Evolutionary conservation across 2,329 filamentous ascomycete genomes (phyloP), one percentile per base, ranked within the genome.

Genomic region (Arthrobotrys musiformis): DNA sequence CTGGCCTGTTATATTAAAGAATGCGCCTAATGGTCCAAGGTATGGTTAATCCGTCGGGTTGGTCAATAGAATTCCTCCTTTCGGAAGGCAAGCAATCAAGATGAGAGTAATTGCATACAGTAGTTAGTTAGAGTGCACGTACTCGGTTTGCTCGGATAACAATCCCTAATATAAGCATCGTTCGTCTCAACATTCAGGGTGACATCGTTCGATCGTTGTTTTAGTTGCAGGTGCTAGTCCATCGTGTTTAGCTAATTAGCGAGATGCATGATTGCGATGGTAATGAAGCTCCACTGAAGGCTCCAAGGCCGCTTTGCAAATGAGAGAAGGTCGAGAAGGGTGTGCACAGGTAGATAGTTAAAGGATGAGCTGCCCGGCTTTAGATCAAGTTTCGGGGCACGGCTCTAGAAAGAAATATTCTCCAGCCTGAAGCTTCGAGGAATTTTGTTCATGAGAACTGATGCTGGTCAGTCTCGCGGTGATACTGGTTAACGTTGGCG

Each of bases 81-180:
- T 54, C 37, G 40, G 70, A 67, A 74, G 44, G 54, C 66, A 22
- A 50, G 19, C 22, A 30, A 42, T 62, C 70, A 13, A 68, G 26
- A 48, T 33, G 56, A 46, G 24, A 17, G 28, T 52, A 64, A n/a
- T 30, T 33, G 54, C 54, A 40, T 44, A 48, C 46, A 28, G 37
- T 40, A 42, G 44, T n/a, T n/a, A n/a, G n/a, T n/a, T n/a, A n/a
- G n/a, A n/a, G n/a, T n/a, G n/a, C n/a, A n/a, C n/a, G 26, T 58
- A 24, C 62, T 48, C 19, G 62, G 52, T 44, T 17, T 28, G 35
- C 28, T 54, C 28, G 44, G 54, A 58, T 58, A 40, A 40, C n/a
- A 22, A 26, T 40, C 54, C 54, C 54, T 58, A 40, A 58, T 40
- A 58, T 24, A 40, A 37, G 24, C 33, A 40, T 40, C 13, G 19